Base-by-base conservation (phyloP, 148 eudicot genomes). In the Chenopodium quinoa region DNA sequence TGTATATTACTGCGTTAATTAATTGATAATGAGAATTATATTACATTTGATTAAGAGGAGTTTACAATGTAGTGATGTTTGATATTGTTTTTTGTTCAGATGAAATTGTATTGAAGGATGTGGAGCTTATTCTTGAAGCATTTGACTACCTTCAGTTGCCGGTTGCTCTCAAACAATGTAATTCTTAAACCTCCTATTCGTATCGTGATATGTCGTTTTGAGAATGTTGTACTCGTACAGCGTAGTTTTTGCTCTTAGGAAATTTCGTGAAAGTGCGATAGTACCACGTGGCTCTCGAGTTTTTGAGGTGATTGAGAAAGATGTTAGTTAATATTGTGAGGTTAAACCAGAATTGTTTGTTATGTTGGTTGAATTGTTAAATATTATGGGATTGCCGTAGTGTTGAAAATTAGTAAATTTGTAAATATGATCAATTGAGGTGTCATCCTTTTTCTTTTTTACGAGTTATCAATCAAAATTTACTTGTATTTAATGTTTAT, bases 1-100 rank as follows among this genome's bases (percentile, higher is more conserved):
- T 92, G 94, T 92, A 86, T 17, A 17, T 37, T 50, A 73, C 46
- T 68, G 60, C 65, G 9, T 62, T 62, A 62, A 62, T 19, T 62
- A 2, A 0, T 20, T 62, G 44, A 72, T 11, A 50, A 11, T 50
- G 2, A 13, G 14, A 50, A 13, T 14, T 58, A 4, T 58, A 19
- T 4, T 40, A 14, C 17, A 58, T 58, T 14, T 19, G n/a, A 58
- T 58, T 58, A 19, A 0, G 4, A 58, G 63, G 63, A 58, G 63
- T 58, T 58, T 58, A 14, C 4, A 58, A 5, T 17, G 17, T 58
- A 19, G 19, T 58, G 19, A 58, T 13, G 4, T 58, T 58, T 58
- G 19, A 56, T 17, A 13, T 4, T 58, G 17, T 58, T 3, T 58
- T 58, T 19, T 4, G 6, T 19, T 17, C n/a, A 58, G 63, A 58